A percentile compares a stretch with the other conserved stretches of the same genome.
Evolutionary conservation across 1,139 yeast genomes (phyloP).

Genomic region (Nakaseomyces glabratus): DNA sequence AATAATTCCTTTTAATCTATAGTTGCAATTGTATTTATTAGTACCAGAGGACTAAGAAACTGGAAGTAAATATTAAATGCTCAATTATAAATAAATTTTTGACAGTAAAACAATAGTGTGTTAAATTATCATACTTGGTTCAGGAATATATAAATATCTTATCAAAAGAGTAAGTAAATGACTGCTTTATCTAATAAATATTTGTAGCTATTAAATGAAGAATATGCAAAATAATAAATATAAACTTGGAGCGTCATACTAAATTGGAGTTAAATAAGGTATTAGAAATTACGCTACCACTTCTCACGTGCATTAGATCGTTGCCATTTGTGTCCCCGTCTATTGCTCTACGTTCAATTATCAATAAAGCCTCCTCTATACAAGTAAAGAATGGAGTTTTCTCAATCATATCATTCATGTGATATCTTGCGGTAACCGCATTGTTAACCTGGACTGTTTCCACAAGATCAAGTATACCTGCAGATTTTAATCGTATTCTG

Average conservation of each 20-base stretch:
- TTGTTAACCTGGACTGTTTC: conserved; percentile 10
- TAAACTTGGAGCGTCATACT: too few species aligned
- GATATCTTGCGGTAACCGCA: neutral
- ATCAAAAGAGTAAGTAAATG: too few species aligned
- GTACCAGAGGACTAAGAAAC: too few species aligned
- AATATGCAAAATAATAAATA: too few species aligned
- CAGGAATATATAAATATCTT: too few species aligned
- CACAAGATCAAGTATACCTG: conserved; percentile 27
- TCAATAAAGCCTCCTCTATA: conserved; percentile 16
- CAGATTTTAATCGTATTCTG: conserved; percentile 30
- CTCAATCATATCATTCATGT: neutral
- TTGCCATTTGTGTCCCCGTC: neutral
- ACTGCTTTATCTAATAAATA: too few species aligned
- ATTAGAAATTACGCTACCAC: conserved; percentile 6
- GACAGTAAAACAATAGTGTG: neutral
- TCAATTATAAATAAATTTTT: neutral
- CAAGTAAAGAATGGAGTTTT: conserved; percentile 14
- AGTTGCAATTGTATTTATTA: too few species aligned
- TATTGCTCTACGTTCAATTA: conserved; percentile 10
- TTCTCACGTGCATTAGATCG: conserved; percentile 1
- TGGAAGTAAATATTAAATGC: neutral
- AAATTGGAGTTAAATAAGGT: conserved; percentile 6
- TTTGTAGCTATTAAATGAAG: too few species aligned
- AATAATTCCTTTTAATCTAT: neutral
- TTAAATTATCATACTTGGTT: too few species aligned